A percentile compares a stretch with the other conserved stretches of the same genome.
phyloP scores from a whole-genome alignment of 208 protist genomes.

The Leishmania mexicana region DNA sequence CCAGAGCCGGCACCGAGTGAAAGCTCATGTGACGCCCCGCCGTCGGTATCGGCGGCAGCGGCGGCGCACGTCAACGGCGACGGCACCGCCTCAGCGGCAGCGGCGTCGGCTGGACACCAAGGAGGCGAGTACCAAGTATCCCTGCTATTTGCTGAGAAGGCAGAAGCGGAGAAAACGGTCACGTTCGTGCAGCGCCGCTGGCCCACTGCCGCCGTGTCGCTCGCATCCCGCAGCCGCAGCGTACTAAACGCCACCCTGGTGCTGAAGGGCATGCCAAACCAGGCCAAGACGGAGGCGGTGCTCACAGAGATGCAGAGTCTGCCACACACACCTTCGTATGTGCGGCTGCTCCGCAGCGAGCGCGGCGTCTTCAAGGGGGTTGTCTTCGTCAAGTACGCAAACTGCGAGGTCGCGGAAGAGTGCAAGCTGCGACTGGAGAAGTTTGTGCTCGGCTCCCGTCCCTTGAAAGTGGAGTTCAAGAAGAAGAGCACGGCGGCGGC shows the following conservation, averaged over 20 bases:
- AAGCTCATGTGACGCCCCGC: neutral
- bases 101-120: slow-evolving; percentile 10
- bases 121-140: slow-evolving; percentile 56
- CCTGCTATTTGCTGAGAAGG: slow-evolving; percentile 73
- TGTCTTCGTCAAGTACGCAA: slow-evolving; percentile 86
- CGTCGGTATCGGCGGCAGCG: neutral
- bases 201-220: slow-evolving; percentile 46
- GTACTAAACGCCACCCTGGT: slow-evolving; percentile 78
- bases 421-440: slow-evolving; percentile 87
- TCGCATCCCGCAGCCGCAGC: slow-evolving; percentile 61
- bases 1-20: slow-evolving; percentile 10
- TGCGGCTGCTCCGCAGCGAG: slow-evolving; percentile 80
- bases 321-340: slow-evolving; percentile 74
- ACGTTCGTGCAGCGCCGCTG: slow-evolving; percentile 64
- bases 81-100: neutral
- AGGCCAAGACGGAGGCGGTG: slow-evolving; percentile 66
- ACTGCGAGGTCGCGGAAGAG: slow-evolving; percentile 93
- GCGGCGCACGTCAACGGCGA: slow-evolving; percentile 2
- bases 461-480: slow-evolving; percentile 86
- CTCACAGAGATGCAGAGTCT: slow-evolving; percentile 64
- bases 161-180: slow-evolving; percentile 64
- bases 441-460: slow-evolving; percentile 53
- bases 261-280: slow-evolving; percentile 76
- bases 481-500: slow-evolving; percentile 52
- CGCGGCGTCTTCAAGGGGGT: slow-evolving; percentile 85